Evolutionary conservation across 164 flowering plant genomes (phyloP), one percentile per base, ranked within the genome.

Genomic region (Amborella trichopoda): DNA sequence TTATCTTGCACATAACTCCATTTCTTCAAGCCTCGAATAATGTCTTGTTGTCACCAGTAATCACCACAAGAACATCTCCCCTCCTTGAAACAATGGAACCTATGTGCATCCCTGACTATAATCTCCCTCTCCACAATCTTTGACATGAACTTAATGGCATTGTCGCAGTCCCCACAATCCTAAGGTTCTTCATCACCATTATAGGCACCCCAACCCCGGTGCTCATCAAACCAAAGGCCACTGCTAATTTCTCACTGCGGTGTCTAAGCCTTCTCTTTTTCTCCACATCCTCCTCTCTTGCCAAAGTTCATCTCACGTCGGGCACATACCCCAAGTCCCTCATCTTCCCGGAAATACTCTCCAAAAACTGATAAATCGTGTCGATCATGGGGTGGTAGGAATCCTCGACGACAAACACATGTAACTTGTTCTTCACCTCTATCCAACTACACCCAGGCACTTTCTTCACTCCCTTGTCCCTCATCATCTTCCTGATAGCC

Each of bases 391-490:
- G 85, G 52, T 83, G 94, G 28, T 74, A 77, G 51, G 59, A 50
- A 49, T 81, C 94, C 44, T 81, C 91, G 2, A 88, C 90, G 6
- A 83, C 79, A 70, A 83, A 87, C 3, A 74, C 68, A 56, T 87
- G 88, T 4, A 62, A 40, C 60, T 44, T 56, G 54, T 68, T 75
- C 21, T 72, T 65, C 57, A 78, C 57, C 60, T 81, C 94, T 30
- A 87, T 77, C 90, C 90, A 83, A 64, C 87, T 83, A 52, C 83
- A 81, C 8, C 94, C 96, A 3, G 94, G 87, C 58, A 64, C 72
- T 59, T 80, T 83, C 66, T 45, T 72, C 57, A 83, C 66, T n/a
- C 87, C 74, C 46, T 68, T 66, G 24, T 72, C 76, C 49, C 78
- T 59, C 91, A 87, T 77, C 24, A 62, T 58, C 59, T 53, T 73